These are phyloP conservation scores for Xylariaceae sp. DNA, from an alignment of 2,329 filamentous ascomycete species.

Conservation along the genomic window DNA sequence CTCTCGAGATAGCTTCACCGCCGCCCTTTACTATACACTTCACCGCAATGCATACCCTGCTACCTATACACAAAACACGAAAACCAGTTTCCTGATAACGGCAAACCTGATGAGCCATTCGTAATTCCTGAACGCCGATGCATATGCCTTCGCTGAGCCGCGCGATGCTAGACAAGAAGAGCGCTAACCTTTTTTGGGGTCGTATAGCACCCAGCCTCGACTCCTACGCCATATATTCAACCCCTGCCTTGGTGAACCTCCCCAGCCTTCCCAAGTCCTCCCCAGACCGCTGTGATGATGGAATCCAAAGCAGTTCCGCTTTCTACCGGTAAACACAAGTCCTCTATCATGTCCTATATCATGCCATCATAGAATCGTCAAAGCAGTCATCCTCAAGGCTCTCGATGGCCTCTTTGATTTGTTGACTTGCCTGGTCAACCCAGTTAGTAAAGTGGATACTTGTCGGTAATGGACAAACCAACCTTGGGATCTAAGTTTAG, in stretches of 20 bases:
- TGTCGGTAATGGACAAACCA: constrained; percentile 35
- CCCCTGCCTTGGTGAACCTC: constrained; percentile 12
- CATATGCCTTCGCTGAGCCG: constrained; percentile 30
- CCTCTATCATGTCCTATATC: constrained; percentile 37
- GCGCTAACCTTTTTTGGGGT: constrained; percentile 13
- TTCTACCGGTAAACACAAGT: constrained; percentile 8
- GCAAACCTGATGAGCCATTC: constrained; percentile 19
- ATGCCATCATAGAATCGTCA: constrained; percentile 66
- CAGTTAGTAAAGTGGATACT: constrained; percentile 28
- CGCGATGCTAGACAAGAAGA: constrained; percentile 25
- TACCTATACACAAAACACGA: constrained; percentile 37
- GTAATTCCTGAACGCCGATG: constrained; percentile 33
- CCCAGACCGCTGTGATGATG: constrained; percentile 12
- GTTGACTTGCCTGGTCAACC: constrained; percentile 72
- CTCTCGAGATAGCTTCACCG: constrained; percentile 8
- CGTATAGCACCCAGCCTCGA: constrained; percentile 9
- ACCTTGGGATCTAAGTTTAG: constrained; percentile 97
- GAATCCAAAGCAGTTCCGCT: constrained; percentile 14
- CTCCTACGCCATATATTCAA: constrained; percentile 10
- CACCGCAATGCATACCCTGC: constrained; percentile 27
- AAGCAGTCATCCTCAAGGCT: constrained; percentile 79
- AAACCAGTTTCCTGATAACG: constrained; percentile 24
- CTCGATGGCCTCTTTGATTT: constrained; percentile 97
- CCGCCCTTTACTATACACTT: constrained; percentile 32
- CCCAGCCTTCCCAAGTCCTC: constrained; percentile 7